Evolutionary conservation across 148 eudicot species (phyloP).

Genomic region (Cornus kousa): DNA sequence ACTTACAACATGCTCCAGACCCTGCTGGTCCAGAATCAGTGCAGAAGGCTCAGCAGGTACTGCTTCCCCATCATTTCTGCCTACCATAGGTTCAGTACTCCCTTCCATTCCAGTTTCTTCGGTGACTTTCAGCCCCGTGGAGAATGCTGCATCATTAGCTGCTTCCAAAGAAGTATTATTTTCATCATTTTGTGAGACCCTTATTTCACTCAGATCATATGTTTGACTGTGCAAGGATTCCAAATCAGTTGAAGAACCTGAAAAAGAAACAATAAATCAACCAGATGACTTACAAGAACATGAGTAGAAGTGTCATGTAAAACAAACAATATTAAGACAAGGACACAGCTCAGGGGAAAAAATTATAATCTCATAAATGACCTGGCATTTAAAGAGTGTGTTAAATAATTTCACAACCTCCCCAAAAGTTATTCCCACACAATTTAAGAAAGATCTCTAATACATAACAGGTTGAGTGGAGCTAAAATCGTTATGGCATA

Average conservation of each 20-base stretch:
- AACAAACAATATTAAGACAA: no score
- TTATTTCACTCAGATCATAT: constrained; percentile 55
- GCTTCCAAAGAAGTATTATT: constrained; percentile 11
- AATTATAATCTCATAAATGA: no score
- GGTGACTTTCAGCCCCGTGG: constrained; percentile 18
- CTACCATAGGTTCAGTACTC: constrained; percentile 17
- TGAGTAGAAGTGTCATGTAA: no score
- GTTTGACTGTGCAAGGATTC: constrained; percentile 53
- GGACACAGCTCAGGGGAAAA: no score
- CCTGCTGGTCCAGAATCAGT: constrained; percentile 5
- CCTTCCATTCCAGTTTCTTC: constrained; percentile 31
- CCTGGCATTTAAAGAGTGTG: no score
- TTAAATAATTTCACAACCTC: no score
- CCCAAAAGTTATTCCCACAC: no score
- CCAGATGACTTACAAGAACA: no score
- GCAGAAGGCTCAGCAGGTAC: constrained; percentile 12
- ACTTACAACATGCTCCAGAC: constrained; percentile 11
- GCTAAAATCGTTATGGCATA: no score
- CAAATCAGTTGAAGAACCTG: constrained; percentile 68
- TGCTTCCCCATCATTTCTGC: constrained; percentile 18
- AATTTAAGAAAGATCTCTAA: no score
- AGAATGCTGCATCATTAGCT: constrained; percentile 22
- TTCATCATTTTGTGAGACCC: constrained; percentile 26
- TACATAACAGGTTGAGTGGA: no score
- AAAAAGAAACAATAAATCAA: neutral